Evolutionary conservation across 495 filamentous ascomycete species (phyloP).

Genomic region (Aspergillus panamensis): DNA sequence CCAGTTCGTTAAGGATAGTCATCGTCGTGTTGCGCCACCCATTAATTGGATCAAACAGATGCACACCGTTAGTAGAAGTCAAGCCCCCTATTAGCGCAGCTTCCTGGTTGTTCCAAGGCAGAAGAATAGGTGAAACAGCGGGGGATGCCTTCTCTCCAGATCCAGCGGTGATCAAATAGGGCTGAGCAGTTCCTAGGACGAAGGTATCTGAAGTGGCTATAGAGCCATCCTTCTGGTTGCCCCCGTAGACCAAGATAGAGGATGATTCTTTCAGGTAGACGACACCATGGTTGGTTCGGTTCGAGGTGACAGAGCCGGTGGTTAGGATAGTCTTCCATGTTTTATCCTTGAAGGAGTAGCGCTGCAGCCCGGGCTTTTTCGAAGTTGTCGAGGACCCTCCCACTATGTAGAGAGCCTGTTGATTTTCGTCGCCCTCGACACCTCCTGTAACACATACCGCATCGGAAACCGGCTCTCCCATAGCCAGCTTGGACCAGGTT

Average conservation of each 20-base stretch:
- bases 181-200: slow-evolving; percentile 57
- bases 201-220: slow-evolving; percentile 70
- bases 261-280: slow-evolving; percentile 67
- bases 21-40: slow-evolving; percentile 65
- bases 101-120: slow-evolving; percentile 70
- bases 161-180: slow-evolving; percentile 55
- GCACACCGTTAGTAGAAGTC: slow-evolving; percentile 61
- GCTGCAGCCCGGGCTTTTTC: slow-evolving; percentile 74
- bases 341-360: slow-evolving; percentile 70
- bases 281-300: slow-evolving; percentile 71
- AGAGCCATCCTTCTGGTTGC: slow-evolving; percentile 55
- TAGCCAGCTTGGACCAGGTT: slow-evolving; percentile 62
- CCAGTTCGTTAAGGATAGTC: slow-evolving; percentile 54
- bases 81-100: slow-evolving; percentile 77
- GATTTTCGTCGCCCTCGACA: slow-evolving; percentile 50
- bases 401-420: slow-evolving; percentile 74
- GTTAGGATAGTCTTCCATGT: slow-evolving; percentile 70
- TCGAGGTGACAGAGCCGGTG: slow-evolving; percentile 52
- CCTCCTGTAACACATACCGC: slow-evolving; percentile 69
- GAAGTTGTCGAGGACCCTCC: slow-evolving; percentile 61
- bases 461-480: slow-evolving; percentile 65
- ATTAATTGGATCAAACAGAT: slow-evolving; percentile 49
- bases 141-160: slow-evolving; percentile 55
- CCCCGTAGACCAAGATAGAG: slow-evolving; percentile 78
- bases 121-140: slow-evolving; percentile 62